Conservation (phyloP, 345 rosid genomes). For the Kernera saxatilis region DNA sequence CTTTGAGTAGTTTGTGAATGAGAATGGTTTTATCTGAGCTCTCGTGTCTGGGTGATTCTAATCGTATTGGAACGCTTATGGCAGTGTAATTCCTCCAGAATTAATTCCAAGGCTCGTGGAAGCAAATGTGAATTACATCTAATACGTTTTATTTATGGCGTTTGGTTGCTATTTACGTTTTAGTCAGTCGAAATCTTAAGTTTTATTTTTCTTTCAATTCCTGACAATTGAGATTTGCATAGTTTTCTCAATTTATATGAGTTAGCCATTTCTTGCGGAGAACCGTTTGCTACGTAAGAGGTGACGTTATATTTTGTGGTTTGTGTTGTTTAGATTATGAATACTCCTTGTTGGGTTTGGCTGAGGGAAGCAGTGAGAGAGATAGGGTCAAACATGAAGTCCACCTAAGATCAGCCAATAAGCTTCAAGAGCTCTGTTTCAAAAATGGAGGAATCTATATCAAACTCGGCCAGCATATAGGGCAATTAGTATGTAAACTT, state of each 20-base stretch:
- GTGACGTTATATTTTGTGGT: background rate
- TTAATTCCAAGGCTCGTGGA: background rate
- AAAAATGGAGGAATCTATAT: conserved; percentile 90
- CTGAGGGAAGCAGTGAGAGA: conserved; percentile 78
- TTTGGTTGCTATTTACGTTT: background rate
- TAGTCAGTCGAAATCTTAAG: background rate
- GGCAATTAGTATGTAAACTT: conserved; percentile 60
- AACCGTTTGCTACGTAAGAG: background rate
- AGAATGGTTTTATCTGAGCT: background rate
- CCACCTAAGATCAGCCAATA: conserved; percentile 80
- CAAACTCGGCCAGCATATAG: conserved; percentile 94
- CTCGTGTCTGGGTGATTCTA: background rate
- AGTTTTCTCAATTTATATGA: background rate
- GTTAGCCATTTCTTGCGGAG: background rate
- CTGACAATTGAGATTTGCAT: background rate
- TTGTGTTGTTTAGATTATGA: conserved; percentile 58
- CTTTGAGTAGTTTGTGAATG: background rate
- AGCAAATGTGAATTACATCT: background rate
- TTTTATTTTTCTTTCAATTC: background rate
- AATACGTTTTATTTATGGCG: background rate
- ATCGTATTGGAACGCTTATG: background rate
- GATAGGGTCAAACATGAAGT: conserved; percentile 72
- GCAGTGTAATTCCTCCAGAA: background rate
- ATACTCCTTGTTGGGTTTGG: conserved; percentile 71
- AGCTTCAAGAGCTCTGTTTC: conserved; percentile 90